A percentile compares a stretch with the other conserved stretches of the same genome.
Conservation (phyloP, 257 asterid genomes). For the Solanum raphanifolium region DNA sequence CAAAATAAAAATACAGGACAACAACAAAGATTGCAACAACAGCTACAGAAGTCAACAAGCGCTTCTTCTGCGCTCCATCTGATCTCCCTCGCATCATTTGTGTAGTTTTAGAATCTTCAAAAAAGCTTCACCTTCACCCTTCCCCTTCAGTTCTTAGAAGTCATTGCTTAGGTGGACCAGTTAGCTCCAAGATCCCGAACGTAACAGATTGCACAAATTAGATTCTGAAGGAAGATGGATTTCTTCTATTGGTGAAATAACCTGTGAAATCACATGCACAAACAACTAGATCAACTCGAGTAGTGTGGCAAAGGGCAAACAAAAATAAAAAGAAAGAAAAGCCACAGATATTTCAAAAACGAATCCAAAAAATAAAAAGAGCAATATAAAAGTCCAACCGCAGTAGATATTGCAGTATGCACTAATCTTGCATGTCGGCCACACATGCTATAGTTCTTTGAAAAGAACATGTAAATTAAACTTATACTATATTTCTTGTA, state of each 20-base stretch:
- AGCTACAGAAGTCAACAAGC: conserved; percentile 43
- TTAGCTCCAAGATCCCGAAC: conserved; percentile 7
- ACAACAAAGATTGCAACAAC: conserved; percentile 40
- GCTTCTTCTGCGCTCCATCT: conserved; percentile 68
- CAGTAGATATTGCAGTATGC: neutral
- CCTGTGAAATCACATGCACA: neutral
- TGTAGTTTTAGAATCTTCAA: conserved; percentile 14
- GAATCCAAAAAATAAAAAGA: neutral
- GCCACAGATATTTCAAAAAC: neutral
- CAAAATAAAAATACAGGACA: conserved; percentile 54
- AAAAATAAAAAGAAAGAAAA: neutral
- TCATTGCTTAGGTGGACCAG: conserved; percentile 6
- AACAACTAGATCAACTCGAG: neutral
- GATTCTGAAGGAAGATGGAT: neutral
- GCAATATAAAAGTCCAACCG: neutral
- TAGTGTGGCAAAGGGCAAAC: neutral
- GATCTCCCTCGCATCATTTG: conserved; percentile 69
- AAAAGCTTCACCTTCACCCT: conserved; percentile 14
- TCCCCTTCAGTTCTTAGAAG: conserved; percentile 9
- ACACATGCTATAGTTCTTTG: neutral
- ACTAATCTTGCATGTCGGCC: neutral
- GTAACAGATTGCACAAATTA: neutral
- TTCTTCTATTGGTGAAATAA: neutral
- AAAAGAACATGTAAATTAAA: neutral
- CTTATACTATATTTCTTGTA: neutral